These are phyloP conservation scores for Quercus suber DNA, from an alignment of 306 rosid species.

Conservation along the genomic window DNA sequence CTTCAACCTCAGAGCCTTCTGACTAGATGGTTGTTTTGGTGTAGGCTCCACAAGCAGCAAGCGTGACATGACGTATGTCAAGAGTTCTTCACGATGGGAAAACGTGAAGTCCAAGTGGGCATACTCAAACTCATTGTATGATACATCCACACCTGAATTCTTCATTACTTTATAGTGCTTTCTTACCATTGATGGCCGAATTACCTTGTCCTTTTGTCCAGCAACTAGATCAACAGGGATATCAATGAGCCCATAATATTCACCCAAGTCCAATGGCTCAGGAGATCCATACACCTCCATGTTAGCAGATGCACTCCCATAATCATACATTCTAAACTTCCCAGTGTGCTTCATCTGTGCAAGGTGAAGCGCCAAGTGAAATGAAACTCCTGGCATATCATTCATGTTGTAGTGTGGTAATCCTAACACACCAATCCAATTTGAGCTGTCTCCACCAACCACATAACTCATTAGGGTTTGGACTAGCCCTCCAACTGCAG, in stretches of 20 bases:
- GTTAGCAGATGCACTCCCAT: conserved; percentile 57
- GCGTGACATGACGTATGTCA: conserved; percentile 80
- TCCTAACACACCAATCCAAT: conserved; percentile 91
- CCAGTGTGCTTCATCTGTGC: conserved; percentile 79
- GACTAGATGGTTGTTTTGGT: conserved; percentile 33
- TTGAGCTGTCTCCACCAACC: conserved; percentile 95
- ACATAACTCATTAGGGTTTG: conserved; percentile 83
- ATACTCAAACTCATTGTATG: conserved; percentile 73
- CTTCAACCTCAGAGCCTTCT: conserved; percentile 26
- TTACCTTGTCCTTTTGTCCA: conserved; percentile 82
- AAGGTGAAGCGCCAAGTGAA: conserved; percentile 71
- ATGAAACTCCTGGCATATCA: conserved; percentile 91
- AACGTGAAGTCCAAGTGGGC: conserved; percentile 95
- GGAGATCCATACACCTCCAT: conserved; percentile 58
- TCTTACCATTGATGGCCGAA: conserved; percentile 81
- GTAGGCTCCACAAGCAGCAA: conserved; percentile 59
- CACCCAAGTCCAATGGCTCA: conserved; percentile 71
- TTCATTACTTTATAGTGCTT: conserved; percentile 76
- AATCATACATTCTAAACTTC: conserved; percentile 71
- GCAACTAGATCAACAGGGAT: conserved; percentile 90
- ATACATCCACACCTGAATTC: conserved; percentile 51
- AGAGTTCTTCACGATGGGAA: conserved; percentile 87
- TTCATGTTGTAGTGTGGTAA: conserved; percentile 94
- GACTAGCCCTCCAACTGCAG: conserved; percentile 92
- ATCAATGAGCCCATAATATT: conserved; percentile 54